Evolutionary conservation across 176 grass and related monocot genomes (phyloP).

Genomic region (Lolium rigidum): DNA sequence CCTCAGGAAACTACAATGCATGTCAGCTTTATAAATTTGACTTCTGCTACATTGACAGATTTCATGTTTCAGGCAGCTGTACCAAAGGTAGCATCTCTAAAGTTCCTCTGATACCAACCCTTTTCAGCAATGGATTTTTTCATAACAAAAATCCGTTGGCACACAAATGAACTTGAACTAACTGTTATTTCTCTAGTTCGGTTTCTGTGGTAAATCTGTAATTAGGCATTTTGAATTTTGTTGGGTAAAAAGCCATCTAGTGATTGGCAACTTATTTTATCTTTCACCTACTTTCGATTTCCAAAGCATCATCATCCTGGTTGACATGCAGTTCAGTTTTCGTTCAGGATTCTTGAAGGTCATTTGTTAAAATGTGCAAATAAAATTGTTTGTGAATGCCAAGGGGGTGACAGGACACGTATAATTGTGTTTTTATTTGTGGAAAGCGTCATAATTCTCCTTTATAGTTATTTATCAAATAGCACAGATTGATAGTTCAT

Average conservation of each 20-base stretch:
- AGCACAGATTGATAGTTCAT: conserved; percentile 2
- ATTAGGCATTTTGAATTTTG: conserved; percentile 16
- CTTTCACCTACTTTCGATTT: not conserved
- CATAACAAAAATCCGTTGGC: not conserved
- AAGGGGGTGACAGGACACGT: not conserved
- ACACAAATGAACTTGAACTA: not conserved
- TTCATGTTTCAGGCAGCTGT: conserved; percentile 98
- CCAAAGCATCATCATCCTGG: not conserved
- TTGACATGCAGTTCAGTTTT: not conserved
- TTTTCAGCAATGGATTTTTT: not conserved
- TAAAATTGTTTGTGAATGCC: not conserved
- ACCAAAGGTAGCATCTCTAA: conserved; percentile 70
- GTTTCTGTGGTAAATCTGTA: conserved; percentile 27
- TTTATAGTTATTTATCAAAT: conserved; percentile 9
- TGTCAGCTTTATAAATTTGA: conserved; percentile 86
- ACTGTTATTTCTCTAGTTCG: not conserved
- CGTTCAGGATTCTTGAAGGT: not conserved
- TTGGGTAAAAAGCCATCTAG: conserved; percentile 11
- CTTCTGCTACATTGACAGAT: conserved; percentile 72
- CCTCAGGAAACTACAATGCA: conserved; percentile 76
- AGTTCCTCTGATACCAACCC: not conserved
- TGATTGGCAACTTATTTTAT: not conserved
- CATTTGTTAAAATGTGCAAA: not conserved
- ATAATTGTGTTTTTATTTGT: conserved; percentile 4
- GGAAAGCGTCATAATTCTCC: not conserved